A percentile compares a stretch with the other conserved stretches of the same genome.
phyloP scores from a whole-genome alignment of 2,329 filamentous ascomycete genomes.

The Aspergillus oerlinghausenensis region DNA sequence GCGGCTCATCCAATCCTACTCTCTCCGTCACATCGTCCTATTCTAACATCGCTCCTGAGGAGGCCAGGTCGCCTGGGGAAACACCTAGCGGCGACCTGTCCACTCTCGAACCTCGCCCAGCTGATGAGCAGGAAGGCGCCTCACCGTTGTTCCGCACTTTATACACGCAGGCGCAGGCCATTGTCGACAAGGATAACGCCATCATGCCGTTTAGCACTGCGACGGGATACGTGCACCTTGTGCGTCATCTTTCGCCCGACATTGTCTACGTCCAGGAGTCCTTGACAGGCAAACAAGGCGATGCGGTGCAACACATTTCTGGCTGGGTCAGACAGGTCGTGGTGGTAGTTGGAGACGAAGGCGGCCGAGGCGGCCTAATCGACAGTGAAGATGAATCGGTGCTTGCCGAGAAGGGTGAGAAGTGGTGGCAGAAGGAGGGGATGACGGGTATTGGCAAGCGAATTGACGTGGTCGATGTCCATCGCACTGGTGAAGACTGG shows the following conservation, averaged over 20 bases:
- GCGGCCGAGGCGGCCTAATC: constrained; percentile 67
- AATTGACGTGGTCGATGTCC: constrained; percentile 80
- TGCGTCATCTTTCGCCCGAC: constrained; percentile 79
- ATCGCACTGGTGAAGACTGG: constrained; percentile 83
- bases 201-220: constrained; percentile 82
- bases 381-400: constrained; percentile 65
- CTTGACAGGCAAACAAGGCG: constrained; percentile 70
- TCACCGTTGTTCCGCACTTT: constrained; percentile 70
- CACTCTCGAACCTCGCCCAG: constrained; percentile 42
- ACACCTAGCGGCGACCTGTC: constrained; percentile 52
- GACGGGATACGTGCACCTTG: constrained; percentile 79
- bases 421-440: constrained; percentile 65
- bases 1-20: constrained; percentile 50
- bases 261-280: constrained; percentile 85
- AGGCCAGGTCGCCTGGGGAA: constrained; percentile 46
- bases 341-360: constrained; percentile 54
- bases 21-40: constrained; percentile 74
- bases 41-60: constrained; percentile 74
- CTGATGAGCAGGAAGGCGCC: constrained; percentile 43
- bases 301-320: constrained; percentile 63
- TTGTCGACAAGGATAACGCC: constrained; percentile 81
- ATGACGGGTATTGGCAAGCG: constrained; percentile 82
- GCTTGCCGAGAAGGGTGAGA: constrained; percentile 35
- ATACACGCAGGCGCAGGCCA: constrained; percentile 69
- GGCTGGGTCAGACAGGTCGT: constrained; percentile 59